Evolutionary conservation across 768 basidiomycete species (phyloP), one percentile per base, ranked within the genome.

Genomic region (Trametes elegans): DNA sequence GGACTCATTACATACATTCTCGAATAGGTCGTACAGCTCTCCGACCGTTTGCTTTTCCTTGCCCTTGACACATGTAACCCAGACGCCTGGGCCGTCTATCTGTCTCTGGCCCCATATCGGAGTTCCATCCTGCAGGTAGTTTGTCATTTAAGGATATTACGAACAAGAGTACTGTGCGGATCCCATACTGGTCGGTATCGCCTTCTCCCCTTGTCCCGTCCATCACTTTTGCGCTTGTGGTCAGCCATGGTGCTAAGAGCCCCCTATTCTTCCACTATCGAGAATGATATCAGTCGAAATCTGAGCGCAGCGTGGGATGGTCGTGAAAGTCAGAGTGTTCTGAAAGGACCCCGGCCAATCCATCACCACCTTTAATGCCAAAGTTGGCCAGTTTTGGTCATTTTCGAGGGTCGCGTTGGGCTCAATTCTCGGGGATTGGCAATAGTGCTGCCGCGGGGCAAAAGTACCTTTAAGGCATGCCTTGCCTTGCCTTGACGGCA

Each of bases 31-130:
- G 58, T 85, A 86, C 31, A 90, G 68, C 65, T 93, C 91, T 32
- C 85, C 83, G 4, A 90, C 80, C 0, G 87, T 79, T 63, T 85
- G 85, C 59, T 80, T 87, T 68, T 93, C 92, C 61, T 86, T 93
- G 18, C 91, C 91, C 67, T 87, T 90, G 27, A 90, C 79, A 62
- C 89, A 93, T 63, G 85, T 90, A 9, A 83, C 87, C 90, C 91
- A 93, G 18, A 93, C 72, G 16, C 91, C 90, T 18, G 91, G 91
- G 8, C 91, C 91, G 56, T 88, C 87, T 53, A 92, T 79, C 23
- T 74, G 69, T 38, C 79, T 72, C 68, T 82, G 88, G 19, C 72
- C 77, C 84, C 85, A 86, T 26, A 84, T 77, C 16, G 83, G 78
- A 2, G 81, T 81, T 5, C 87, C 87, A 62, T 88, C 85, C 87